These are phyloP conservation scores for Zasmidium citrigriseum DNA, from an alignment of 2,329 filamentous ascomycete species.

Conservation along the genomic window DNA sequence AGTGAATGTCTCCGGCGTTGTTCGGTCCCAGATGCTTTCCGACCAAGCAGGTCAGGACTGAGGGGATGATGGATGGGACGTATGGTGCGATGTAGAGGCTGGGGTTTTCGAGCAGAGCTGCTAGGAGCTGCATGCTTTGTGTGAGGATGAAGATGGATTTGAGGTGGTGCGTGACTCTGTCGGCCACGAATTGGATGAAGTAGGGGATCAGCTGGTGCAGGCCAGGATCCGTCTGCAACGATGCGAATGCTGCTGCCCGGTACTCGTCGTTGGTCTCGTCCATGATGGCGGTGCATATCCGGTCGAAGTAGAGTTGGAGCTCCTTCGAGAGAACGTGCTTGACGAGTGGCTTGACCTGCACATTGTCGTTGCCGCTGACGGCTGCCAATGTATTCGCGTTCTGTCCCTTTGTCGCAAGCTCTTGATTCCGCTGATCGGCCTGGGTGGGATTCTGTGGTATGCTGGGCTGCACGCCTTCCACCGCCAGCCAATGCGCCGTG, in stretches of 20 bases:
- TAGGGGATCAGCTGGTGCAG: slow-evolving; percentile 95
- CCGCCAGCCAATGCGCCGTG: slow-evolving; percentile 95
- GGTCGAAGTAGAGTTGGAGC: slow-evolving; percentile 94
- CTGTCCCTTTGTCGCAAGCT: slow-evolving; percentile 85
- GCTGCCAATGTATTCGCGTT: slow-evolving; percentile 85
- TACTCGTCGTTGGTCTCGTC: slow-evolving; percentile 88
- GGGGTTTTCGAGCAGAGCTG: slow-evolving; percentile 80
- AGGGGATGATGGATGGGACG: slow-evolving; percentile 72
- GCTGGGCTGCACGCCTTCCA: slow-evolving; percentile 94
- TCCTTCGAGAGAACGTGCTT: slow-evolving; percentile 97
- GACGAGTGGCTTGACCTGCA: slow-evolving; percentile 83
- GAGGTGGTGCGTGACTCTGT: slow-evolving; percentile 91
- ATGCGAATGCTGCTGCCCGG: slow-evolving; percentile 80
- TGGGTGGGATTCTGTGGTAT: slow-evolving; percentile 91
- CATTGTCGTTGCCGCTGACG: slow-evolving; percentile 78
- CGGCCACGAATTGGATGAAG: slow-evolving; percentile 92
- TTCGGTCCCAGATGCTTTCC: slow-evolving; percentile 72
- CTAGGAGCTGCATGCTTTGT: slow-evolving; percentile 88
- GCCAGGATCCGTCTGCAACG: slow-evolving; percentile 83
- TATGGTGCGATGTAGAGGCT: slow-evolving; percentile 75
- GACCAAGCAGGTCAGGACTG: slow-evolving; percentile 88
- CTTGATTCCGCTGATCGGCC: slow-evolving; percentile 74
- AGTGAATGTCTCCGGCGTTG: slow-evolving; percentile 61
- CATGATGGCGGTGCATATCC: slow-evolving; percentile 83
- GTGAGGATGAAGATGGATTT: slow-evolving; percentile 86